Base-by-base conservation (phyloP, 352 stramenopile genomes). In the Globisporangium abappressorium region DNA sequence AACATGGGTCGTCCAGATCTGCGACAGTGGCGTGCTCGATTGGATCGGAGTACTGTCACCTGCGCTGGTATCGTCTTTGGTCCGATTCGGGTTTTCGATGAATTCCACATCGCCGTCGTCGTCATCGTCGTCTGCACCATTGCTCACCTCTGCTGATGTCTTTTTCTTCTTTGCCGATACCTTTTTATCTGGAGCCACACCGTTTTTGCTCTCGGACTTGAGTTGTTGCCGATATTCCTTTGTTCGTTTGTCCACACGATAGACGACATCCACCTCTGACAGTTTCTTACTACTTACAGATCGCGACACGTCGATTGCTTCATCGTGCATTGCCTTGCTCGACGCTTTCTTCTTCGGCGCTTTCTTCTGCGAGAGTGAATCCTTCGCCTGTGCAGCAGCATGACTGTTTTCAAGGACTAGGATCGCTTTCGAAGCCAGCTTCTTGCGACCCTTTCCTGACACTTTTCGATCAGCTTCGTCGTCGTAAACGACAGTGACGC, bases 1-100 rank as follows among this genome's bases (percentile, higher is more conserved):
- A 57, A 65, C 18, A 59, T 73, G 70, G 26, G 71, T 77, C 15
- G 81, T 89, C 81, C 81, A 89, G 70, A 89, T 89, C 22, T 75
- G 69, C 6, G 77, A 82, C 28, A 89, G 63, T 8, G 81, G 81
- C 2, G 81, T 86, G 53, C 12, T 57, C 1, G 38, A 46, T 2
- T 57, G 43, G 15, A n/a, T 7, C 14, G n/a, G 33, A 41, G 47
- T 2, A 66, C 34, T n/a, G 28, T 30, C 36, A 11, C 12, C 14
- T 1, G 18, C 38, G 20, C 49, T 51, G 26, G 14, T n/a, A 5
- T 47, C 24, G 1, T 60, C 14, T 46, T 57, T 34, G 2, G 11
- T 3, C 34, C 18, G 3, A 11, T 51, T 43, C 1, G 59, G 30
- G 20, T 67, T 53, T 36, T 71, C 46, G 46, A 74, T 57, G 3